Evolutionary conservation across 768 basidiomycete genomes (phyloP), one percentile per base, ranked within the genome.

Genomic region (Amanita pallidorosea): DNA sequence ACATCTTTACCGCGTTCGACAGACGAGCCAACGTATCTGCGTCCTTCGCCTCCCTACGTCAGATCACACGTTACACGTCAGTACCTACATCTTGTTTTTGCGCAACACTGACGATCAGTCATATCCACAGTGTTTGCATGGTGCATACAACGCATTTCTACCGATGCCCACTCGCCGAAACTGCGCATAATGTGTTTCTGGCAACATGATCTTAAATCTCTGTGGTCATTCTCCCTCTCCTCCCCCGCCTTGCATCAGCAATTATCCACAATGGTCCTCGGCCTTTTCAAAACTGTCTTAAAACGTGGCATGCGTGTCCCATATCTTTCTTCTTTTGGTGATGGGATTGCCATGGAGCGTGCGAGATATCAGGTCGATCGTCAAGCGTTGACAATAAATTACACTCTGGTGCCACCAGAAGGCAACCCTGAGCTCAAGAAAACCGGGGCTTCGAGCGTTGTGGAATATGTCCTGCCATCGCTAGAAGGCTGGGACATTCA

Each of bases 1-100:
- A 94, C 92, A 7, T 94, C 92, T n/a, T 73, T 97, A 20, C 93
- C 94, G 54, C 83, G 92, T 42, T 93, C 92, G 37, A 67, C 76
- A 31, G 90, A 95, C 56, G 93, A 95, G 62, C 93, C 93, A 6
- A 81, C 85, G 15, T 97, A 93, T 67, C 71, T 97, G 45, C 77
- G 93, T 55, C 89, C 93, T 0, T 84, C 90, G 15, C 94, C 93
- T 23, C 94, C 93, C 15, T 92, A 84, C 61, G 92, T 97, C 38
- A 77, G 93, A 61, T 94, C 93, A 8, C 77, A 91, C 61, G 81
- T 95, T 52, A 72, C 81, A 58, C 60, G 88, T 88, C 57, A 58
- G 58, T 57, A 27, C 34, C 33, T 53, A 44, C 45, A 49, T 49
- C 12, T 52, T 17, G 9, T 33, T 13, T 35, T 50, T 33, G 3